Evolutionary conservation across 2,329 filamentous ascomycete species (phyloP).

Genomic region (Neoscytalidium dimidiatum): DNA sequence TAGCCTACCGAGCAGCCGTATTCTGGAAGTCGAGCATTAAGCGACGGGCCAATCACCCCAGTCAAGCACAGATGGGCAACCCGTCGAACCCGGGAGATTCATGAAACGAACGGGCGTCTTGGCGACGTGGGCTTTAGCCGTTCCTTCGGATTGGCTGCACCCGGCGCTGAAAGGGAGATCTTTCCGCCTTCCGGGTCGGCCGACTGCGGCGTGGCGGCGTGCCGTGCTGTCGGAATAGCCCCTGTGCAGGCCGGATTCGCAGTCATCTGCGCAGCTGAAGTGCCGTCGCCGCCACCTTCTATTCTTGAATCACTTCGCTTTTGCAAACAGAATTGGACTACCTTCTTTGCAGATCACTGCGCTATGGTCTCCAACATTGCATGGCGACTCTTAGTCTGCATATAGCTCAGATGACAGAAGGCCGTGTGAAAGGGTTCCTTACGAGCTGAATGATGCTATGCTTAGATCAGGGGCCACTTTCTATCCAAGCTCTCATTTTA

Average conservation of each 20-base stretch:
- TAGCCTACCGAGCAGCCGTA: neutral
- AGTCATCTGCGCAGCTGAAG: neutral
- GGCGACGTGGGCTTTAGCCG: neutral
- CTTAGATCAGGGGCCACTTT: no score
- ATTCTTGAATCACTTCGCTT: neutral
- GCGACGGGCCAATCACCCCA: neutral
- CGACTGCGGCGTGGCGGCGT: neutral
- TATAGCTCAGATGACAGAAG: no score
- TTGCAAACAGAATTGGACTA: neutral
- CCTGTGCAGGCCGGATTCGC: neutral
- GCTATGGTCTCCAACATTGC: no score
- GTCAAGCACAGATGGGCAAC: neutral
- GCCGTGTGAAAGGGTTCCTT: no score
- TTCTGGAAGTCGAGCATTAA: neutral
- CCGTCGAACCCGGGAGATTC: neutral
- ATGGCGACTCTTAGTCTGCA: no score
- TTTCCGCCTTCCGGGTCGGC: constrained; percentile 2
- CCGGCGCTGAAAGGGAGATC: constrained; percentile 8
- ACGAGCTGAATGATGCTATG: no score
- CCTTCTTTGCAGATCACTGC: no score
- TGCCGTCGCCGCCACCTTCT: neutral
- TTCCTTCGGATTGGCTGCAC: neutral
- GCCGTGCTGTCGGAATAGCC: neutral
- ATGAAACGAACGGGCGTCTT: constrained; percentile 2
- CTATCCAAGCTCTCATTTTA: no score